These are phyloP conservation scores for Fusarium verrucosum DNA, from an alignment of 2,329 filamentous ascomycete genomes.

Conservation along the genomic window DNA sequence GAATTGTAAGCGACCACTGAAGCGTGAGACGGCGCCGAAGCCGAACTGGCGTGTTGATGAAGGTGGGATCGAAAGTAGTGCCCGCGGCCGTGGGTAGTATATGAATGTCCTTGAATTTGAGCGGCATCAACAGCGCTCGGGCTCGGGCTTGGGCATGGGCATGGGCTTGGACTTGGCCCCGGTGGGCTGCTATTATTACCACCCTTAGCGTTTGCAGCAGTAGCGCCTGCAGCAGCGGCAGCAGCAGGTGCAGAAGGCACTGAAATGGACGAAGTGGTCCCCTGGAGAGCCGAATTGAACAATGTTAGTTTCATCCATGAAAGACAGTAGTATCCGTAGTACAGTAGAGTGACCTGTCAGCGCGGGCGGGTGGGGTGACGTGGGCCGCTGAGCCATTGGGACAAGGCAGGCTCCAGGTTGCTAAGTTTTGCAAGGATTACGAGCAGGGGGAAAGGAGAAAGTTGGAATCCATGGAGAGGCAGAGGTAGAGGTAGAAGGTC, in stretches of 20 bases:
- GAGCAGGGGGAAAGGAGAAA: conserved; percentile 25
- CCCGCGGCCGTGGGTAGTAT: conserved; percentile 12
- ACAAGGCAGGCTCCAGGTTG: not conserved
- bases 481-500: conserved; percentile 5
- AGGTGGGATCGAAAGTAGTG: conserved; percentile 39
- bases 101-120: conserved; percentile 8
- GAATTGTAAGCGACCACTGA: conserved; percentile 36
- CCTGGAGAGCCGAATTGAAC: conserved; percentile 30
- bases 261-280: conserved; percentile 20
- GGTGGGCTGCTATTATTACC: conserved; percentile 3
- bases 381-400: conserved; percentile 41
- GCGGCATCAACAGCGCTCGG: not conserved
- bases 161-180: conserved; percentile 5
- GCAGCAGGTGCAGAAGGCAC: conserved; percentile 7
- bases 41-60: conserved; percentile 33
- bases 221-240: conserved; percentile 16
- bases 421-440: conserved; percentile 21
- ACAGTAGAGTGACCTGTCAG: conserved; percentile 36
- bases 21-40: conserved; percentile 33
- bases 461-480: too few species aligned
- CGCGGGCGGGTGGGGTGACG: conserved; percentile 42
- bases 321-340: not conserved
- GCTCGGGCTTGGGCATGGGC: not conserved
- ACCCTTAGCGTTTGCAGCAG: conserved; percentile 13
- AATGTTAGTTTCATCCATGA: conserved; percentile 26